phyloP scores from a whole-genome alignment of 257 asterid species.

The Solanum chmielewskii region DNA sequence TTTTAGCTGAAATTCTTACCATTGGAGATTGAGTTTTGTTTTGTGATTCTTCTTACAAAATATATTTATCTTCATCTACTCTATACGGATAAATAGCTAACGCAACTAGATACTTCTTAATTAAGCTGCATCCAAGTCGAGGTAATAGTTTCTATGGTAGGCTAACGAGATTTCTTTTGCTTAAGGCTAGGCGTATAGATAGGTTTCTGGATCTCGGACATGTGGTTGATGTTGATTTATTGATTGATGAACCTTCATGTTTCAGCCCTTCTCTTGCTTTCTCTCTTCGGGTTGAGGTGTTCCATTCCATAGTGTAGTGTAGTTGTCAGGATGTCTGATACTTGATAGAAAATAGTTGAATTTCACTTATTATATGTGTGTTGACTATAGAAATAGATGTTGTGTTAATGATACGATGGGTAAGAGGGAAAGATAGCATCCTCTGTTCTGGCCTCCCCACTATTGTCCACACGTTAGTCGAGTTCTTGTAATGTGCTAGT shows the following conservation, averaged over 20 bases:
- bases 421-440: neutral
- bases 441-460: neutral
- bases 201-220: no score
- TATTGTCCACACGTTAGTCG: neutral
- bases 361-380: neutral
- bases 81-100: neutral
- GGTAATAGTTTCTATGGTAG: no score
- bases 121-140: no score
- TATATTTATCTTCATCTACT: neutral
- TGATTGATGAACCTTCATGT: neutral
- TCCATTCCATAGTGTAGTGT: neutral
- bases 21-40: no score
- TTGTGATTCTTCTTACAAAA: no score
- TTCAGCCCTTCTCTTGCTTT: neutral
- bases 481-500: neutral
- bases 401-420: neutral
- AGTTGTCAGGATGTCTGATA: no score
- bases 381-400: neutral
- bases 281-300: neutral
- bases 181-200: no score
- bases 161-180: no score
- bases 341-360: neutral
- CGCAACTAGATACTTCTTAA: neutral
- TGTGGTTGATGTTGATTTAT: neutral
- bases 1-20: no score